Evolutionary conservation across 1,284 basidiomycete species (phyloP), one percentile per base, ranked within the genome.

Genomic region (Apiotrichum mycotoxinovorans): DNA sequence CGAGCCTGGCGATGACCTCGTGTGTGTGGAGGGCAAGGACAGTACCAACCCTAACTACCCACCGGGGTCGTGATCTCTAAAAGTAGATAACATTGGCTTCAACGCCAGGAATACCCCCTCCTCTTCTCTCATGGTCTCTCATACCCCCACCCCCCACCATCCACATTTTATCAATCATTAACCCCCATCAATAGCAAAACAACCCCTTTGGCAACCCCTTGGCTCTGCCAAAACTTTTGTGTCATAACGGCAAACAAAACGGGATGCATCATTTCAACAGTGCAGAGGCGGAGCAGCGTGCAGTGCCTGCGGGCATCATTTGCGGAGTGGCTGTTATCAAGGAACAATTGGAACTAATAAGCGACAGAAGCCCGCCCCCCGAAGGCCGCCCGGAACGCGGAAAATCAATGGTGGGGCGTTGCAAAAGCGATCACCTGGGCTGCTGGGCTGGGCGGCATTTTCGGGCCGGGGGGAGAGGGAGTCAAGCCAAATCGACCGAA

Each of bases 201-300:
- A 27, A 54, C 40, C n/a, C 20, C n/a, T 20, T 20, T 37, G 35
- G 11, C 17, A 15, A 4, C 8, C 17, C 14, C 4, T 22, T 41
- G 11, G 40, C n/a, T n/a, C 17, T 18, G n/a, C 18, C 18, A 18
- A 38, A 35, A 35, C 4, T 9, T 12, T 25, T 41, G 37, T 35
- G 41, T 30, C 45, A 46, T 40, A n/a, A n/a, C n/a, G n/a, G n/a
- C n/a, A 47, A 26, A 47, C 45, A 37, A 54, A 23, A 46, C n/a
- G 52, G 44, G 48, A 58, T 54, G 60, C 56, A 61, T 61, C 56
- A 61, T 61, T 61, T 61, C 60, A 61, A 61, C 60, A 61, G 56
- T 61, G 60, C 34, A 3, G 20, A 15, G 37, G n/a, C 18, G 37
- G 37, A 38, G 5, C n/a, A n/a, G n/a, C n/a, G n/a, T n/a, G n/a